phyloP scores from a whole-genome alignment of 2,329 filamentous ascomycete genomes.

The Emmonsia crescens region DNA sequence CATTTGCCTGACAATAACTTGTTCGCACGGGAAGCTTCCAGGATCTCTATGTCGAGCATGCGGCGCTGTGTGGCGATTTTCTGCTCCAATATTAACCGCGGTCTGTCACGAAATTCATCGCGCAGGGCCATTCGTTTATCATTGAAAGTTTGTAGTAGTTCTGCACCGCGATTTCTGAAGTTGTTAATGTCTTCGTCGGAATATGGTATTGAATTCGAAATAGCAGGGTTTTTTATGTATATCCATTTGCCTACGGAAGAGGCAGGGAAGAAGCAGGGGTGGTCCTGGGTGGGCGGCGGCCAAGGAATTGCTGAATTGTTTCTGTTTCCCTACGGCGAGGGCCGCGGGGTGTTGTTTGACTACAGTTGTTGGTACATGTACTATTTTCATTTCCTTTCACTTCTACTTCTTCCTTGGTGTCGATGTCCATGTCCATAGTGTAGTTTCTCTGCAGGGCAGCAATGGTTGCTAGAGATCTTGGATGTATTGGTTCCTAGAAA shows the following conservation, averaged over 20 bases:
- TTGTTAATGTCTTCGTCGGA: constrained; percentile 33
- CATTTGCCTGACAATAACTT: constrained; percentile 55
- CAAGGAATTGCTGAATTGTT: constrained; percentile 53
- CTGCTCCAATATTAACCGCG: constrained; percentile 22
- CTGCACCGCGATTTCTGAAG: constrained; percentile 44
- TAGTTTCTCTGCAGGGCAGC: constrained; percentile 19
- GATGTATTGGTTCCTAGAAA: constrained; percentile 38
- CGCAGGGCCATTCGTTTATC: constrained; percentile 40
- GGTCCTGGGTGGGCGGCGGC: constrained; percentile 56
- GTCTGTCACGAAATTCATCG: constrained; percentile 40
- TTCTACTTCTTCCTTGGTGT: not conserved
- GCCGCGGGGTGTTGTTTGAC: not conserved
- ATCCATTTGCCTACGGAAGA: constrained; percentile 53
- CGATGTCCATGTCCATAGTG: not conserved
- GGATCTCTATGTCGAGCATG: constrained; percentile 44
- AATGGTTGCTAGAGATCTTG: constrained; percentile 24
- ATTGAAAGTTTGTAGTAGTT: constrained; percentile 43
- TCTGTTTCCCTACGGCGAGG: constrained; percentile 51
- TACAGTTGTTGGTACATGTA: not conserved
- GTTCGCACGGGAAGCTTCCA: constrained; percentile 48
- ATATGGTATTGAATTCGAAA: constrained; percentile 24
- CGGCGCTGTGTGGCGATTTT: constrained; percentile 34
- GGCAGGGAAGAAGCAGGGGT: constrained; percentile 37
- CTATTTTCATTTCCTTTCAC: not conserved
- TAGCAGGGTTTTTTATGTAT: constrained; percentile 54